A percentile compares a stretch with the other conserved stretches of the same genome.
These are phyloP conservation scores for Phytopythium oedochilum DNA, from an alignment of 352 stramenopile genomes.

Conservation along the genomic window DNA sequence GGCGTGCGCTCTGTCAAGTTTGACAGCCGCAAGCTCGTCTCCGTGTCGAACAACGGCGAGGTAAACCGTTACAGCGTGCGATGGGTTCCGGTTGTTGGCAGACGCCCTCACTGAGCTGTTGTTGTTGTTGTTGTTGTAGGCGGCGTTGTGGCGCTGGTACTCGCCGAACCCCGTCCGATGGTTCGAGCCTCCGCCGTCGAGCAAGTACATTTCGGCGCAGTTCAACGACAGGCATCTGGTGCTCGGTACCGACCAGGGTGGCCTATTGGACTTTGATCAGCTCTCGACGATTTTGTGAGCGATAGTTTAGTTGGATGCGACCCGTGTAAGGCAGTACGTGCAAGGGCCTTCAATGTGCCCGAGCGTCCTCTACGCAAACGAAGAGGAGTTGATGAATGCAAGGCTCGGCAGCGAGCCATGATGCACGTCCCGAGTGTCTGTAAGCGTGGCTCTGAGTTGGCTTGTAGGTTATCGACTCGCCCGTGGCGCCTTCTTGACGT, in stretches of 20 bases:
- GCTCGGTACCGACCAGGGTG: constrained; percentile 67
- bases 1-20: constrained; percentile 76
- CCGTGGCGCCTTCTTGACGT: constrained; percentile 39
- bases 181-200: constrained; percentile 53
- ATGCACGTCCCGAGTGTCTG: not conserved
- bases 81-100: too few species aligned
- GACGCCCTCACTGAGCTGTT: constrained; percentile 6
- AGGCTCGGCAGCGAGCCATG: constrained; percentile 4
- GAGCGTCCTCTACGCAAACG: too few species aligned
- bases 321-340: not conserved
- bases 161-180: constrained; percentile 69
- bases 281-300: constrained; percentile 45
- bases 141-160: constrained; percentile 83
- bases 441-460: too few species aligned
- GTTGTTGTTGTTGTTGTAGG: constrained; percentile 26
- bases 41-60: constrained; percentile 66
- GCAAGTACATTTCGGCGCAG: constrained; percentile 58
- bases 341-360: too few species aligned
- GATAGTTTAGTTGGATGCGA: constrained; percentile 2
- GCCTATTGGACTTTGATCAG: constrained; percentile 78
- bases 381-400: too few species aligned
- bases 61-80: constrained; percentile 16
- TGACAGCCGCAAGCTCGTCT: constrained; percentile 86
- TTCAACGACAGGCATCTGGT: constrained; percentile 76
- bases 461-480: not conserved